Conservation (phyloP, 345 rosid species). For the Salix caprea region DNA sequence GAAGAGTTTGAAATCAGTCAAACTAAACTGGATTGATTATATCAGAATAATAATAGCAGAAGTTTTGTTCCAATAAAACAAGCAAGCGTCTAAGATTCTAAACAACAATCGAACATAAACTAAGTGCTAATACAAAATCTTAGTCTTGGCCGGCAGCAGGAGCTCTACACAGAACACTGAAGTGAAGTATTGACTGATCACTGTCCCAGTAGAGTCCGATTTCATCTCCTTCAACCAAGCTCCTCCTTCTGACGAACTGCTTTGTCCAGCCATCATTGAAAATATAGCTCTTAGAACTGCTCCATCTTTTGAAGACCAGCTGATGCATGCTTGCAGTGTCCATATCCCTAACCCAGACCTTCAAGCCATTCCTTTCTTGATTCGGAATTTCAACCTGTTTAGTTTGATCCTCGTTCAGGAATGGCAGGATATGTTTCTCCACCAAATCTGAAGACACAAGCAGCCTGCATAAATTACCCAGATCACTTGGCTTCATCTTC, state of each 20-base stretch:
- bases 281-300: not conserved
- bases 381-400: not conserved
- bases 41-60: no score
- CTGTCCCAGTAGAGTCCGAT: not conserved
- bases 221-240: not conserved
- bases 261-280: not conserved
- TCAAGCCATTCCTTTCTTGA: not conserved
- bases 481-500: slow-evolving; percentile 4
- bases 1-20: not conserved
- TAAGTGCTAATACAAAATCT: not conserved
- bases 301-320: slow-evolving; percentile 2
- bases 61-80: not conserved
- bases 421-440: not conserved
- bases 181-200: not conserved
- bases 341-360: not conserved
- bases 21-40: not conserved
- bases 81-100: not conserved
- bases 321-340: not conserved
- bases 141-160: not conserved
- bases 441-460: not conserved
- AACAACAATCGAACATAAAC: not conserved
- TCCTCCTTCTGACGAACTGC: not conserved
- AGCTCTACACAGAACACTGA: not conserved
- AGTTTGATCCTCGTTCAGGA: not conserved
- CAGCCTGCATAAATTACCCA: not conserved